These are phyloP conservation scores for Gynostemma pentaphyllum DNA, from an alignment of 306 rosid genomes.

Conservation along the genomic window DNA sequence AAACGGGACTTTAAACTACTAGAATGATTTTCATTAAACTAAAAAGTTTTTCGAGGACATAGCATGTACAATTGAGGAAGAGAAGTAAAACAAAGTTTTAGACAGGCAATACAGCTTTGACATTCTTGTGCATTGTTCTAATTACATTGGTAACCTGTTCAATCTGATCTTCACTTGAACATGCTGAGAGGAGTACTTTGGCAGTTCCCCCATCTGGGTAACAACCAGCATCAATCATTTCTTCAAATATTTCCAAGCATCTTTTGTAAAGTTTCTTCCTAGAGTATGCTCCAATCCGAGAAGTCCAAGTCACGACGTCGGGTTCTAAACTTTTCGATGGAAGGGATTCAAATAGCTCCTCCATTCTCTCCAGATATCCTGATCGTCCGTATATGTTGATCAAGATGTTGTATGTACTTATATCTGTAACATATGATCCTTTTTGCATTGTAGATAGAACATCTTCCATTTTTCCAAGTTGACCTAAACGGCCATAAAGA, in stretches of 20 bases:
- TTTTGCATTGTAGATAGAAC: constrained; percentile 53
- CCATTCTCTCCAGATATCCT: constrained; percentile 70
- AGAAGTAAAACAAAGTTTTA: constrained; percentile 12
- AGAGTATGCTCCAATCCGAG: constrained; percentile 79
- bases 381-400: constrained; percentile 75
- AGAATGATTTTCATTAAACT: not conserved
- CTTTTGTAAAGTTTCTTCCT: constrained; percentile 62
- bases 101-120: constrained; percentile 35
- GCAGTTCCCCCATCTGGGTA: constrained; percentile 90
- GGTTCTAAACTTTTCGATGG: constrained; percentile 48
- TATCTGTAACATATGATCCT: constrained; percentile 49
- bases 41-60: not conserved
- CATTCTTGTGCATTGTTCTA: constrained; percentile 70
- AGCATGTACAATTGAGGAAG: not conserved
- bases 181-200: constrained; percentile 69
- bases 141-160: constrained; percentile 68
- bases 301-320: constrained; percentile 93
- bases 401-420: constrained; percentile 71
- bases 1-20: not conserved
- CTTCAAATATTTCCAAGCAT: constrained; percentile 82
- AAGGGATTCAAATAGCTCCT: constrained; percentile 44
- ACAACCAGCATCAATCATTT: constrained; percentile 87
- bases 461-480: constrained; percentile 67
- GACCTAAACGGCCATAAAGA: constrained; percentile 71
- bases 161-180: constrained; percentile 62